These are phyloP conservation scores for Termitomyces sp. DNA, from an alignment of 768 basidiomycete species.

Conservation along the genomic window DNA sequence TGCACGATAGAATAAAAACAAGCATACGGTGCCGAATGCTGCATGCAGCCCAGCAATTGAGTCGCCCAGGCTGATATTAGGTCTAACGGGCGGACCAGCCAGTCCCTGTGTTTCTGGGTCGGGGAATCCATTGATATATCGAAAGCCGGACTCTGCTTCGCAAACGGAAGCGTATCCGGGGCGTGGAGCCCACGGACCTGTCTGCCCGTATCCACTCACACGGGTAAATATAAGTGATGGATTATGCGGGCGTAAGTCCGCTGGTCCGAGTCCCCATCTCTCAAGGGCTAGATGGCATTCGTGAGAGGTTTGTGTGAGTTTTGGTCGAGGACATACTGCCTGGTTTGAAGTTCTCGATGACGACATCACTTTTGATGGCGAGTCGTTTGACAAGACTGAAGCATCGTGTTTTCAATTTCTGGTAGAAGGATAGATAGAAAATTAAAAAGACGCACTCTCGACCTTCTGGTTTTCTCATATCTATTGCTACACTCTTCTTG, in stretches of 20 bases:
- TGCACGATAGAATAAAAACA: not conserved
- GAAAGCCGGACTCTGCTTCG: conserved; percentile 71
- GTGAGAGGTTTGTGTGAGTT: conserved; percentile 1
- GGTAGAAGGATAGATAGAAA: not conserved
- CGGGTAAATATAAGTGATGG: conserved; percentile 89
- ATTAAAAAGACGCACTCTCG: conserved; percentile 24
- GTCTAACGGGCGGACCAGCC: conserved; percentile 59
- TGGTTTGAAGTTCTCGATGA: conserved; percentile 72
- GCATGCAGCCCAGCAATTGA: conserved; percentile 69
- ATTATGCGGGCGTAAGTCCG: conserved; percentile 62
- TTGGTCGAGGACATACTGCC: conserved; percentile 47
- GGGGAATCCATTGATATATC: conserved; percentile 66
- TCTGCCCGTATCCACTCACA: conserved; percentile 73
- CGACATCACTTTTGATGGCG: conserved; percentile 59
- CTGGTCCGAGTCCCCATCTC: conserved; percentile 62
- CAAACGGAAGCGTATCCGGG: conserved; percentile 74
- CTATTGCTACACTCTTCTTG: conserved; percentile 71
- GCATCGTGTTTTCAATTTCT: not conserved
- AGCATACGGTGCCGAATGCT: conserved; percentile 65
- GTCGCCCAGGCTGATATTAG: conserved; percentile 70
- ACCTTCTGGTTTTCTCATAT: conserved; percentile 49
- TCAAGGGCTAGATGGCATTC: conserved; percentile 46
- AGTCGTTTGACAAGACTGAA: conserved; percentile 55
- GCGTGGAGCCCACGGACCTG: conserved; percentile 65
- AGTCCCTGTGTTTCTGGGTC: conserved; percentile 48